Base-by-base conservation (phyloP, 179 eudicot species). In the Drosera spatulata region DNA sequence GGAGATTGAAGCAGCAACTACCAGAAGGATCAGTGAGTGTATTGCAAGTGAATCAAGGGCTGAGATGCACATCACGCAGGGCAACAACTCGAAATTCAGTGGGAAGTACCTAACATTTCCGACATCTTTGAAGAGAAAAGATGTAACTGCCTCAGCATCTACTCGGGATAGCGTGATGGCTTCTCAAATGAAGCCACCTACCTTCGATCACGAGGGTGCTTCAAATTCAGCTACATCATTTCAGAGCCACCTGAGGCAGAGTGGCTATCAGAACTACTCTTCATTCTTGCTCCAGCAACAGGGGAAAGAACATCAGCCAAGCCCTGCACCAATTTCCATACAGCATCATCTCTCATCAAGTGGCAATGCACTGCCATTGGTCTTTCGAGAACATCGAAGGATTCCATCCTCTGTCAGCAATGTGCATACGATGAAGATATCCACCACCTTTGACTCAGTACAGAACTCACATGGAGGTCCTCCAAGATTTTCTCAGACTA, bases 401-500 rank as follows among this genome's bases (percentile, higher is more conserved):
- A 65, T 66, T 44, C 77, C 75, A n/a, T 41, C 65, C 49, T 68
- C 72, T 41, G 63, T 60, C n/a, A 75, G 53, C 48, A 79, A 77
- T 65, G 68, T 71, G 45, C 73, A 82, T 69, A 74, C 77, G 53
- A 71, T 72, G 78, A 73, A 77, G 68, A 72, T 79, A 43, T 73
- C 81, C 66, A 70, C 80, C 14, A 71, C 75, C 49, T 72, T 78
- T 15, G 71, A 71, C 53, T 66, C 77, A 39, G 56, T 71, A 43
- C 78, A 76, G 40, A 67, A 69, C 56, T 50, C 70, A 45, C 61
- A 68, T 48, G 83, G 75, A 67, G 73, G 69, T 71, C 63, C 61
- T 58, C 81, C 82, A 10, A 61, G 67, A 68, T 61, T 73, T 65
- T 80, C 81, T 61, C 74, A 80, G 75, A 74, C 85, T 67, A 77